Conservation (phyloP, 345 rosid species). For the Nasturtium officinale region DNA sequence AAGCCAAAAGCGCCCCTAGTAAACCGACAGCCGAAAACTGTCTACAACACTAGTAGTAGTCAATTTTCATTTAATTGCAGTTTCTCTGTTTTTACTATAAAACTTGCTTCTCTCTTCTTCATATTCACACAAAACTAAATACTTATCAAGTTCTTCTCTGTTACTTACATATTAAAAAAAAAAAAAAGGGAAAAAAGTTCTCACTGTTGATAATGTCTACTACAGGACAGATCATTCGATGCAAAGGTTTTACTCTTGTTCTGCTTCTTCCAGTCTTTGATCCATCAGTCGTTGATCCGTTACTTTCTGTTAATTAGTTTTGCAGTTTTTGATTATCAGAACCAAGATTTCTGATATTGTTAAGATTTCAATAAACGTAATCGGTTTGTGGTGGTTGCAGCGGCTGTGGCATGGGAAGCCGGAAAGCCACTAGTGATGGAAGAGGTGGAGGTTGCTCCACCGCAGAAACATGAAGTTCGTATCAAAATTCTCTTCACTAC, state of each 20-base stretch:
- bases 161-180: not conserved
- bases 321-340: not conserved
- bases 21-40: not conserved
- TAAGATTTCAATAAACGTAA: not conserved
- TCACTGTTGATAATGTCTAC: conserved; percentile 44
- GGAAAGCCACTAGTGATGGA: conserved; percentile 85
- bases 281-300: not conserved
- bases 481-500: conserved; percentile 78
- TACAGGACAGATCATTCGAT: conserved; percentile 66
- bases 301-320: not conserved
- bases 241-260: conserved; percentile 53
- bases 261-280: not conserved
- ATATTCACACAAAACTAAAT: conserved; percentile 19
- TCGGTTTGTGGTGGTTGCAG: conserved; percentile 42
- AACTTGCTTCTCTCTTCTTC: not conserved
- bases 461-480: conserved; percentile 81
- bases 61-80: not conserved
- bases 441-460: conserved; percentile 89
- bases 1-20: conserved; percentile 36
- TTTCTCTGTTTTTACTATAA: no score
- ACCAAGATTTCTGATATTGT: not conserved
- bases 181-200: not conserved
- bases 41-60: not conserved
- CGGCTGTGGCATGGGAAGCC: conserved; percentile 93
- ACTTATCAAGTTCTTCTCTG: not conserved